A percentile compares a stretch with the other conserved stretches of the same genome.
Evolutionary conservation across 169 alveolate species (phyloP).

Genomic region (Eimeria praecox): DNA sequence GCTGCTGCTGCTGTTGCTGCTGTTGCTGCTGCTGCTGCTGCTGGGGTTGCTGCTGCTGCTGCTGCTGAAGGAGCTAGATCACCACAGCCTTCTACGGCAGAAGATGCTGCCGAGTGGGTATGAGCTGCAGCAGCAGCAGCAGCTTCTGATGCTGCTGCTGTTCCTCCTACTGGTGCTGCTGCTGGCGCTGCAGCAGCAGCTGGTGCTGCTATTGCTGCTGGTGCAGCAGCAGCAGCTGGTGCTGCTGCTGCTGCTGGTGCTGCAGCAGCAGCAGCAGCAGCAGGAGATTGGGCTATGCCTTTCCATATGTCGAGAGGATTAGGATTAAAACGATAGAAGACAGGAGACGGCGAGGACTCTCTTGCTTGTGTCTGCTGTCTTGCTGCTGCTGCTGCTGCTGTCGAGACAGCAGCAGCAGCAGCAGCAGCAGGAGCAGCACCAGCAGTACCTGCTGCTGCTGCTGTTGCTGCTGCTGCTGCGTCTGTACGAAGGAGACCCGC

Average conservation of each 20-base stretch:
- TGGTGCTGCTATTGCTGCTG: not conserved
- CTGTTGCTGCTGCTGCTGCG: not conserved
- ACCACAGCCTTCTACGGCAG: not conserved
- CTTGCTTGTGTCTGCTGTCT: not conserved
- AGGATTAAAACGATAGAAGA: not conserved
- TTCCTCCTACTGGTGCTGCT: not conserved
- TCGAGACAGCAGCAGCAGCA: not conserved
- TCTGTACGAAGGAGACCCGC: conserved; percentile 32
- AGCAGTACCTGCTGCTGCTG: conserved; percentile 8
- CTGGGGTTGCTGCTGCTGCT: not conserved
- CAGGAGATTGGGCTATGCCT: not conserved
- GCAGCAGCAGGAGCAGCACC: not conserved
- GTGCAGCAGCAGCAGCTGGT: not conserved
- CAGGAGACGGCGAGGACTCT: not conserved
- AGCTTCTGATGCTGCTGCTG: conserved; percentile 3
- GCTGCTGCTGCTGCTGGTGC: conserved; percentile 22
- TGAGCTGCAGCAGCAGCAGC: not conserved
- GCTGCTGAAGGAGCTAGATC: not conserved
- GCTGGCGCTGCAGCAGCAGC: not conserved
- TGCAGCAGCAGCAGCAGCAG: conserved; percentile 5
- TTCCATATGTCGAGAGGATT: not conserved
- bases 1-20: not conserved
- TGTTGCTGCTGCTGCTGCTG: not conserved
- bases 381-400: not conserved
- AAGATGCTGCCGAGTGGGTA: not conserved